These are phyloP conservation scores for Fraxinus platypoda DNA, from an alignment of 305 asterid genomes.

Conservation along the genomic window DNA sequence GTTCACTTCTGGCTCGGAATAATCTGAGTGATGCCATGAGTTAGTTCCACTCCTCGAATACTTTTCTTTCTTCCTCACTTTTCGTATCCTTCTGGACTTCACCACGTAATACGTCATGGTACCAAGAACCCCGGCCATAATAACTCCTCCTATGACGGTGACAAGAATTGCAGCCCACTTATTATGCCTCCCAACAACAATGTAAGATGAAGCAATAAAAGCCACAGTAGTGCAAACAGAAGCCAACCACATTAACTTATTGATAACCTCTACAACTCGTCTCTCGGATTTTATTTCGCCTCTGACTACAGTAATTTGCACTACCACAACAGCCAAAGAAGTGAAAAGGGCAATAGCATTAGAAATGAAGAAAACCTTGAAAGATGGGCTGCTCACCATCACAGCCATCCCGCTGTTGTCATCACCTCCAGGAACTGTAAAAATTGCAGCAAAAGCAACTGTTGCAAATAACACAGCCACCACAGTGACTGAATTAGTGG, in stretches of 20 bases:
- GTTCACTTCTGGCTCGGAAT: conserved; percentile 58
- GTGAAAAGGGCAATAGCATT: conserved; percentile 85
- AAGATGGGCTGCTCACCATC: conserved; percentile 46
- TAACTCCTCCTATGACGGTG: conserved; percentile 56
- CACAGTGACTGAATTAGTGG: conserved; percentile 84
- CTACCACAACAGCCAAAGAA: conserved; percentile 79
- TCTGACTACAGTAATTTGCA: conserved; percentile 78
- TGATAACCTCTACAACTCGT: conserved; percentile 73
- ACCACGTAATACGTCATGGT: conserved; percentile 79
- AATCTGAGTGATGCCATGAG: conserved; percentile 58
- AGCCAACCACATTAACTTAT: conserved; percentile 88
- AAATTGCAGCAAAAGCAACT: conserved; percentile 83
- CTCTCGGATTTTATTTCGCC: conserved; percentile 83
- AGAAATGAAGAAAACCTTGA: conserved; percentile 74
- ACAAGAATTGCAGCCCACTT: conserved; percentile 73
- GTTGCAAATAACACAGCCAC: conserved; percentile 89
- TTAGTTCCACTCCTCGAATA: conserved; percentile 54
- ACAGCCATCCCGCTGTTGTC: conserved; percentile 58
- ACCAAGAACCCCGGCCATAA: conserved; percentile 70
- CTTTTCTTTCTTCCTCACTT: conserved; percentile 66
- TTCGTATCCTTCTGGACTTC: conserved; percentile 56
- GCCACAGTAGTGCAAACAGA: conserved; percentile 90
- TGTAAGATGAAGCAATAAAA: conserved; percentile 70
- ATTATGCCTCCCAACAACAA: conserved; percentile 59
- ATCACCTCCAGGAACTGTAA: conserved; percentile 83